Percentiles rank a stretch among this genome's conserved stretches.
Evolutionary conservation across 2,329 filamentous ascomycete species (phyloP).

Genomic region (Domatiomyces globalis): DNA sequence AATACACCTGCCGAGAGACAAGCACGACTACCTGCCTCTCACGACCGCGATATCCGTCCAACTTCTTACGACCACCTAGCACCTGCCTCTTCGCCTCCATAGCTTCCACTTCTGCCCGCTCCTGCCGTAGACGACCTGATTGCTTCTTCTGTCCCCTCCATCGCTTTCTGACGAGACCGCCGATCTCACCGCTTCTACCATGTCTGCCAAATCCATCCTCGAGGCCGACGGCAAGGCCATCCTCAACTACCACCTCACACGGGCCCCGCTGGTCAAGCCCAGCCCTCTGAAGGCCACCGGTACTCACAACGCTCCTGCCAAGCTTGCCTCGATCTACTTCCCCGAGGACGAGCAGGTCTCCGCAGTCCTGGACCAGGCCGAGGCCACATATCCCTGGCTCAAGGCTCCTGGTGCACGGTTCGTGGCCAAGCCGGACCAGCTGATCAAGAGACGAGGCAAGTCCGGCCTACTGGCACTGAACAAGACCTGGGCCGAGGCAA

Average conservation of each 20-base stretch:
- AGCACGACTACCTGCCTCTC: neutral
- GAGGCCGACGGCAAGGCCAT: conserved; percentile 99
- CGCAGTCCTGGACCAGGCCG: conserved; percentile 82
- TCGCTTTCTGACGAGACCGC: conserved; percentile 9
- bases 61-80: neutral
- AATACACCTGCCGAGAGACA: neutral
- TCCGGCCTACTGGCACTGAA: conserved; percentile 91
- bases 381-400: conserved; percentile 94
- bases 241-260: conserved; percentile 99
- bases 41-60: neutral
- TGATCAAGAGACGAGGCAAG: conserved; percentile 99
- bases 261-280: conserved; percentile 93
- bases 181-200: conserved; percentile 32
- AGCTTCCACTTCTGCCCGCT: conserved; percentile 1
- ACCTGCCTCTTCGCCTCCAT: neutral
- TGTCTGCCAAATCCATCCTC: conserved; percentile 94
- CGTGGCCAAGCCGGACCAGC: conserved; percentile 97
- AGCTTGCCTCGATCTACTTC: conserved; percentile 86
- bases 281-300: conserved; percentile 71
- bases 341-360: conserved; percentile 71
- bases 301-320: conserved; percentile 84
- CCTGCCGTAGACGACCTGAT: conserved; percentile 9
- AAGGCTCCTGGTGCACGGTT: conserved; percentile 73
- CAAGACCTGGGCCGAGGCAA: conserved; percentile 91
- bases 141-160: conserved; percentile 9